Evolutionary conservation across 1,139 yeast species (phyloP).

Genomic region (Pichia sp.): DNA sequence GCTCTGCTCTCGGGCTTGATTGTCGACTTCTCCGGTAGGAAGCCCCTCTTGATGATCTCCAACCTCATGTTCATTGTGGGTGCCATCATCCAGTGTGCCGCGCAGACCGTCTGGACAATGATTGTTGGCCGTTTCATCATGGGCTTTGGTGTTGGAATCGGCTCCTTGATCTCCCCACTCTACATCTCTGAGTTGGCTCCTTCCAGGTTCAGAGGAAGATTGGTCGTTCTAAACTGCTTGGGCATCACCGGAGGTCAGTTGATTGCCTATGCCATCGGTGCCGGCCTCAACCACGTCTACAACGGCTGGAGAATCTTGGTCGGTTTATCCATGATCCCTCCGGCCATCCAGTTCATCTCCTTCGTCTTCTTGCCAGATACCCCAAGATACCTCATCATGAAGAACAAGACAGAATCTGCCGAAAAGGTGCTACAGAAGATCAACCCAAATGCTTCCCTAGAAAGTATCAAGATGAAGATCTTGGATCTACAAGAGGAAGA

Average conservation of each 20-base stretch:
- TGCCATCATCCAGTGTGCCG: slow-evolving; percentile 75
- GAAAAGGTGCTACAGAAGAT: slow-evolving; percentile 57
- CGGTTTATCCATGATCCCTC: slow-evolving; percentile 86
- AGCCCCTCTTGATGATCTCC: slow-evolving; percentile 72
- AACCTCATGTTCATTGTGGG: slow-evolving; percentile 78
- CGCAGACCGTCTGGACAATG: slow-evolving; percentile 86
- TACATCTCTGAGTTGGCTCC: slow-evolving; percentile 93
- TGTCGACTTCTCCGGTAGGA: slow-evolving; percentile 82
- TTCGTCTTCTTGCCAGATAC: slow-evolving; percentile 92
- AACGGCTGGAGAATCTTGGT: slow-evolving; percentile 94
- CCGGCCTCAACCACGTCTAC: slow-evolving; percentile 67
- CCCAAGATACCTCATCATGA: slow-evolving; percentile 80
- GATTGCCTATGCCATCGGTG: slow-evolving; percentile 88
- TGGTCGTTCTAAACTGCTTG: slow-evolving; percentile 63
- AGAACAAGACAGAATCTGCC: slow-evolving; percentile 63
- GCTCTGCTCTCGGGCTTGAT: slow-evolving; percentile 71
- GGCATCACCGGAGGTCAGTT: slow-evolving; percentile 89
- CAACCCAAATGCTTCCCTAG: slow-evolving; percentile 54
- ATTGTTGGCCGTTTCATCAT: slow-evolving; percentile 82
- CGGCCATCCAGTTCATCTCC: slow-evolving; percentile 68
- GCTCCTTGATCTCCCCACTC: slow-evolving; percentile 84
- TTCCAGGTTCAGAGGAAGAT: slow-evolving; percentile 82
- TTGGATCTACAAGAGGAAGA: slow-evolving; percentile 55
- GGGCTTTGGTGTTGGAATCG: slow-evolving; percentile 96
- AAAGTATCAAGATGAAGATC: slow-evolving; percentile 53